A percentile compares a stretch with the other conserved stretches of the same genome.
Conservation (phyloP, 176 grass and related monocot species). For the Oryza glumipatula region DNA sequence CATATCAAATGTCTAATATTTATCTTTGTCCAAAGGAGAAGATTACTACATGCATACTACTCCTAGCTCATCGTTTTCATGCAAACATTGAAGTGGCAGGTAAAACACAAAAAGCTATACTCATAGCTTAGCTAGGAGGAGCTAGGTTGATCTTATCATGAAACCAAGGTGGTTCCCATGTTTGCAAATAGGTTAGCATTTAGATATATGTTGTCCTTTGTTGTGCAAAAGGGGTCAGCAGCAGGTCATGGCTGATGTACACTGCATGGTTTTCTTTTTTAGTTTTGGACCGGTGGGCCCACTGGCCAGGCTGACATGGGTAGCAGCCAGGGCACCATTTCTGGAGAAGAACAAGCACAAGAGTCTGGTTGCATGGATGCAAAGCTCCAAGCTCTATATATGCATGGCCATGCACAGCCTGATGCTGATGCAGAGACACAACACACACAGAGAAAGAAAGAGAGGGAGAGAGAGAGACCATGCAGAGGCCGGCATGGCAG, state of each 20-base stretch:
- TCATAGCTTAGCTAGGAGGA: not conserved
- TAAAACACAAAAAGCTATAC: not conserved
- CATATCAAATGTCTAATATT: not conserved
- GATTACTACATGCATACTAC: not conserved
- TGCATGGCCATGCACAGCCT: not conserved
- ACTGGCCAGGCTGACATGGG: constrained; percentile 46
- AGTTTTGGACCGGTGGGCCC: constrained; percentile 40
- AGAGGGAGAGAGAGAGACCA: not conserved
- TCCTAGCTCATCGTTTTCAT: not conserved
- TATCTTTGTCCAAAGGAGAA: not conserved
- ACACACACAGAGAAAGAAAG: not conserved
- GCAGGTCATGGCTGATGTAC: too few relatives aligned
- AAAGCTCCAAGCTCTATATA: constrained; percentile 32
- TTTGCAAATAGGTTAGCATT: not conserved
- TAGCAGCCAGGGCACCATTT: constrained; percentile 47
- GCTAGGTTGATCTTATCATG: not conserved
- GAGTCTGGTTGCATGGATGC: constrained; percentile 31
- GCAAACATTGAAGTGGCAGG: not conserved
- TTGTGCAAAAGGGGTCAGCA: not conserved
- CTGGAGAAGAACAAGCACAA: constrained; percentile 54
- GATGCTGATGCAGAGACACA: not conserved
- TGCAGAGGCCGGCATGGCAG: not conserved
- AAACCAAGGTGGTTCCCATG: not conserved
- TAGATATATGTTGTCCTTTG: not conserved
- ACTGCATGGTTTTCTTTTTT: not conserved